Percentiles rank a stretch among this genome's conserved stretches.
Evolutionary conservation across 805 yeast species (phyloP).

Genomic region (Phaffomyces opuntiae): DNA sequence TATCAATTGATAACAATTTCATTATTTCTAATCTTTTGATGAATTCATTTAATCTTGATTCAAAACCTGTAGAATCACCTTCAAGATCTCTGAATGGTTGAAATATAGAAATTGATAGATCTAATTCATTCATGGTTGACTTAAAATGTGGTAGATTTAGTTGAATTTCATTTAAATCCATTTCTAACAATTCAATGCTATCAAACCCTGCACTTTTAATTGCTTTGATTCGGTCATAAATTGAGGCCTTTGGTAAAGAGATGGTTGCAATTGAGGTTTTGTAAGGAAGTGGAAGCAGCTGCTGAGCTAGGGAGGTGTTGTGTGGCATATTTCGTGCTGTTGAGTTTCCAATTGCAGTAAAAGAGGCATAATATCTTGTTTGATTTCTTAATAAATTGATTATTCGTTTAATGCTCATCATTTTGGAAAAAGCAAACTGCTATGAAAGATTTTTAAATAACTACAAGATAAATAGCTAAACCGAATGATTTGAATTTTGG

Average conservation of each 20-base stretch:
- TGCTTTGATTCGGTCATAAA: background rate
- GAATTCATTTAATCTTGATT: background rate
- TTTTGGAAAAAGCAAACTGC: too few relatives aligned
- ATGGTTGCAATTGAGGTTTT: conserved; percentile 4
- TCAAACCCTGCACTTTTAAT: conserved; percentile 5
- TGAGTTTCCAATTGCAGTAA: background rate
- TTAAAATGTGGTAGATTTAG: conserved; percentile 1
- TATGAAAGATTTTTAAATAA: too few relatives aligned
- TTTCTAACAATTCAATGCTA: conserved; percentile 6
- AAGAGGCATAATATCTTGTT: too few relatives aligned
- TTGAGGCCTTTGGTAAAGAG: conserved; percentile 4
- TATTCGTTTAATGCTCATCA: too few relatives aligned
- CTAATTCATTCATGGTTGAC: background rate
- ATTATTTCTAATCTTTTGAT: conserved; percentile 1
- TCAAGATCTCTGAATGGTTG: conserved; percentile 9
- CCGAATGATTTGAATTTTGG: too few relatives aligned
- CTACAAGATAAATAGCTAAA: too few relatives aligned
- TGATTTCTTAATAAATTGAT: too few relatives aligned
- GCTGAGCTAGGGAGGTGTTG: too few relatives aligned
- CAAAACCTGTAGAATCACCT: conserved; percentile 1
- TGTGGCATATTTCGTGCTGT: too few relatives aligned
- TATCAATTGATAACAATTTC: background rate
- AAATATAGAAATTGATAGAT: conserved; percentile 4
- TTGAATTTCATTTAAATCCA: conserved; percentile 1
- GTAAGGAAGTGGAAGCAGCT: background rate